Evolutionary conservation across 345 rosid species (phyloP).

Genomic region (thale cress (Arabidopsis thaliana)): TAIR10.1 NC_003076.8:14862501-14863000

Average conservation of each 20-base stretch:
- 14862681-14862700: not conserved
- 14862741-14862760: slow-evolving; percentile 4
- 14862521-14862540: not conserved
- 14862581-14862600: not conserved
- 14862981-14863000: not conserved
- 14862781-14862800: slow-evolving; percentile 17
- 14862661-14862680: not conserved
- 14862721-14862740: not conserved
- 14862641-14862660: slow-evolving; percentile 7
- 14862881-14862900: slow-evolving; percentile 4
- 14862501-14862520: not conserved
- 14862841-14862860: not conserved
- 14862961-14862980: not conserved
- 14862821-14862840: not conserved
- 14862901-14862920: not conserved
- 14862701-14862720: not conserved
- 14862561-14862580: not conserved
- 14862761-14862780: slow-evolving; percentile 5
- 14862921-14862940: not conserved
- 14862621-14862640: slow-evolving; percentile 21
- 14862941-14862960: slow-evolving; percentile 30
- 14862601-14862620: slow-evolving; percentile 9
- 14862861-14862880: not conserved
- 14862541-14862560: not conserved
- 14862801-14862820: not conserved